Base-by-base conservation (phyloP, 208 protist genomes). In the Crithidia mellificae region DNA sequence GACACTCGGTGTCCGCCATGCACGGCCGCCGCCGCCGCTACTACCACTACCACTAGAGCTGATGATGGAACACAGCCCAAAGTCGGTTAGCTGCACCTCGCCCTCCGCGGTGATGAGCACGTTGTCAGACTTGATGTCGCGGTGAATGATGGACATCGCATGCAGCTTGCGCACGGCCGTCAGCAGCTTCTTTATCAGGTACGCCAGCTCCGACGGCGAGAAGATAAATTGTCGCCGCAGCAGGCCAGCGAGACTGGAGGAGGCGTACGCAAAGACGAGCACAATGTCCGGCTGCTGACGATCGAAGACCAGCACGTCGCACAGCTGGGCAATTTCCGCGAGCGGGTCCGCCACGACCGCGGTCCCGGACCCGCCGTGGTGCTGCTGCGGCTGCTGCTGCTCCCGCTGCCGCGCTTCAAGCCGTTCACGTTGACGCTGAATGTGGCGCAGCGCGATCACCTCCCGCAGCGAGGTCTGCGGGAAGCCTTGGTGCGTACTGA, bases 51-150 rank as follows among this genome's bases (percentile, higher is more conserved):
- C 39, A 20, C 50, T 17, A 7, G n/a, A n/a, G 30, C 64, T 20
- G 5, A 53, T 74, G 66, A 93, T 93, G 25, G 77, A 90, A 59
- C 87, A 93, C 22, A 96, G 75, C 1, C 91, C 91, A 78, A 96
- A 96, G 76, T 96, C 91, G 1, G 83, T 83, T 34, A 96, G 66
- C 73, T 86, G 78, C 57, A 96, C 91, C 17, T 54, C 68, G 9
- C 76, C 91, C 17, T 92, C 78, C 9, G 54, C 25, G 20, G 77
- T 75, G 34, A 96, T 66, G 1, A 96, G 68, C 12, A 97, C 83
- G 76, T 97, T 97, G 69, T 97, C 88, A 0, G 88, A 75, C 72
- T 97, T 97, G 46, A 97, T 89, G 82, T 97, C 92, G 61, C 92
- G 87, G 53, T 97, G 92, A 62, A 97, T 93, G 73, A 97, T 94